These are phyloP conservation scores for Ophiostoma ips DNA, from an alignment of 2,329 filamentous ascomycete species.

Conservation along the genomic window DNA sequence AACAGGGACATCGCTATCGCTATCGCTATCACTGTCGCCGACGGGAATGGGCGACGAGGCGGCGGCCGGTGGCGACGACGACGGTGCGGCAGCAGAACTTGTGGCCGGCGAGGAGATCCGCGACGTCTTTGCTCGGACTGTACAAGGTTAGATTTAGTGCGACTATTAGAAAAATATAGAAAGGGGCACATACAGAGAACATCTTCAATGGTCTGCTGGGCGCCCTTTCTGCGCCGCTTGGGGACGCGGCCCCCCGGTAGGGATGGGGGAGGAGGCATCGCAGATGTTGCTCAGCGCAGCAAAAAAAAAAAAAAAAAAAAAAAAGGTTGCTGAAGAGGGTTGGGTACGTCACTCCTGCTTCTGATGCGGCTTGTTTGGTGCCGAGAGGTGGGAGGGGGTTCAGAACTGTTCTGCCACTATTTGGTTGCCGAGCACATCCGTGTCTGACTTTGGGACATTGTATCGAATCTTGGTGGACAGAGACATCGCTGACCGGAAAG, in stretches of 20 bases:
- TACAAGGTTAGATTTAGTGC: neutral
- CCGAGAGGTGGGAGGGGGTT: too few relatives aligned
- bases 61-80: neutral
- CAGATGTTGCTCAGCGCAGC: neutral
- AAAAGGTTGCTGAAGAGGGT: too few relatives aligned
- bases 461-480: too few relatives aligned
- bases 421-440: too few relatives aligned
- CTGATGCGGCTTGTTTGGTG: too few relatives aligned
- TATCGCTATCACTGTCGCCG: neutral
- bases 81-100: neutral
- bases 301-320: neutral
- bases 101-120: neutral
- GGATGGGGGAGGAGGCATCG: neutral
- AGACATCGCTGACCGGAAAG: too few relatives aligned
- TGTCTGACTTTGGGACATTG: too few relatives aligned
- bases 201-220: constrained; percentile 6
- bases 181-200: constrained; percentile 2
- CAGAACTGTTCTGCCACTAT: too few relatives aligned
- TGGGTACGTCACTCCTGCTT: too few relatives aligned
- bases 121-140: neutral
- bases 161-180: too few relatives aligned
- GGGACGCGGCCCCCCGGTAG: too few relatives aligned
- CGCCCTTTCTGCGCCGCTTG: neutral
- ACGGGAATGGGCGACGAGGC: too few relatives aligned
- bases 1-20: neutral